phyloP scores from a whole-genome alignment of 371 early-diverging fungal species.

The Syncephalis fuscata region DNA sequence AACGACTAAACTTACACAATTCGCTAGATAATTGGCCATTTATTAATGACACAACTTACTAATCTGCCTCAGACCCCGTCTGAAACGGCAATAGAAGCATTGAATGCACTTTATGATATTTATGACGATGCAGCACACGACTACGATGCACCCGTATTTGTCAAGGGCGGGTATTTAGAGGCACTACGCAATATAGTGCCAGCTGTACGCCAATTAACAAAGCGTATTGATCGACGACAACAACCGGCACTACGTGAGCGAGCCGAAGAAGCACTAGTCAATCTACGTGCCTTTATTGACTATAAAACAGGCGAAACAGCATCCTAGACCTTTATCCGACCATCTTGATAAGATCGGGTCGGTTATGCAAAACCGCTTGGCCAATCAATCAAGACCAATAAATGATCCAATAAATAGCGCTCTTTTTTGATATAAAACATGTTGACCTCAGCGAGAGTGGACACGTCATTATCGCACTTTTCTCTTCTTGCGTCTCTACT shows the following conservation, averaged over 20 bases:
- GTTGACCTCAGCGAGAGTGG: too few relatives aligned
- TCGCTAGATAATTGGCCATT: constrained; percentile 26
- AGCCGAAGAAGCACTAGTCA: constrained; percentile 64
- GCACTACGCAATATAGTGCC: constrained; percentile 34
- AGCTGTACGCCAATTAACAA: constrained; percentile 28
- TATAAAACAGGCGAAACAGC: constrained; percentile 51
- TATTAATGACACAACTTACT: constrained; percentile 25
- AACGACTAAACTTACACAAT: too few relatives aligned
- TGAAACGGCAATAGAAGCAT: constrained; percentile 46
- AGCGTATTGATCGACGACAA: constrained; percentile 56
- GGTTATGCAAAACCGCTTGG: too few relatives aligned
- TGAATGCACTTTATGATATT: constrained; percentile 76
- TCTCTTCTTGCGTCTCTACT: too few relatives aligned
- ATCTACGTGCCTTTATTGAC: constrained; percentile 66
- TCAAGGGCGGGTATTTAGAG: constrained; percentile 38
- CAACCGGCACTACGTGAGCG: constrained; percentile 48
- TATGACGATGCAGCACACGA: constrained; percentile 72
- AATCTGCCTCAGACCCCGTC: constrained; percentile 19
- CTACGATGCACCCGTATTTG: constrained; percentile 72
- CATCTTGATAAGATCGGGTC: too few relatives aligned
- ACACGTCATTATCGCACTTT: too few relatives aligned
- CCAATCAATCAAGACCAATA: too few relatives aligned
- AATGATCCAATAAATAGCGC: too few relatives aligned
- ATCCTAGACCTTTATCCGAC: background rate
- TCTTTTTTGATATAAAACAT: too few relatives aligned